These are phyloP conservation scores for Tetrahymena malaccensis DNA, from an alignment of 73 alveolate genomes.

Conservation along the genomic window DNA sequence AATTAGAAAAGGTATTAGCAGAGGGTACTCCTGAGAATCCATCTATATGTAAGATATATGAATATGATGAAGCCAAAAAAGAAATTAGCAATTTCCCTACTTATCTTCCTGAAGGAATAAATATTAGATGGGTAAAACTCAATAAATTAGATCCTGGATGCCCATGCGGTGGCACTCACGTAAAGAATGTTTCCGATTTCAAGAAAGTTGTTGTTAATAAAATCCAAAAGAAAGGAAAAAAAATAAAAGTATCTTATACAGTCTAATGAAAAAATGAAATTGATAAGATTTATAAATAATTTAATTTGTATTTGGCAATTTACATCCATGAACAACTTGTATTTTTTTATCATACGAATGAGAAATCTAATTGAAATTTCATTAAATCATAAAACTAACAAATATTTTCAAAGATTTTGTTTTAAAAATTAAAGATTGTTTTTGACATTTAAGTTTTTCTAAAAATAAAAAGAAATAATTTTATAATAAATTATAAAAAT, in stretches of 20 bases:
- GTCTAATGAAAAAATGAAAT: constrained; percentile 6
- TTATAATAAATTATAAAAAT: too few relatives aligned
- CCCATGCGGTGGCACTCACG: constrained; percentile 95
- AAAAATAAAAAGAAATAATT: too few relatives aligned
- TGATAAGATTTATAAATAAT: too few relatives aligned
- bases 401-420: too few relatives aligned
- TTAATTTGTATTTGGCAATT: background rate
- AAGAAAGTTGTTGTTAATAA: constrained; percentile 49
- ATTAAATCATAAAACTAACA: too few relatives aligned
- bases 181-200: constrained; percentile 64
- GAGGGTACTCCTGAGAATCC: constrained; percentile 46
- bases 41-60: constrained; percentile 24
- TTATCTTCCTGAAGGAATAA: constrained; percentile 53
- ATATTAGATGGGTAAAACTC: constrained; percentile 64
- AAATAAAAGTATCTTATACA: constrained; percentile 67
- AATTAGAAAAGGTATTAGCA: constrained; percentile 42
- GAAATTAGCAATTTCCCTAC: constrained; percentile 65
- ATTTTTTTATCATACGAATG: too few relatives aligned
- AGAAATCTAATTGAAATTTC: too few relatives aligned
- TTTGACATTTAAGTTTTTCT: too few relatives aligned
- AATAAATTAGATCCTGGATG: constrained; percentile 68
- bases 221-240: constrained; percentile 70
- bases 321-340: too few relatives aligned
- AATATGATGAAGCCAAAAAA: constrained; percentile 56
- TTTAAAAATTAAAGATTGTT: too few relatives aligned